Evolutionary conservation across 352 stramenopile genomes (phyloP), one percentile per base, ranked within the genome.

Genomic region (Discostella stelligera): DNA sequence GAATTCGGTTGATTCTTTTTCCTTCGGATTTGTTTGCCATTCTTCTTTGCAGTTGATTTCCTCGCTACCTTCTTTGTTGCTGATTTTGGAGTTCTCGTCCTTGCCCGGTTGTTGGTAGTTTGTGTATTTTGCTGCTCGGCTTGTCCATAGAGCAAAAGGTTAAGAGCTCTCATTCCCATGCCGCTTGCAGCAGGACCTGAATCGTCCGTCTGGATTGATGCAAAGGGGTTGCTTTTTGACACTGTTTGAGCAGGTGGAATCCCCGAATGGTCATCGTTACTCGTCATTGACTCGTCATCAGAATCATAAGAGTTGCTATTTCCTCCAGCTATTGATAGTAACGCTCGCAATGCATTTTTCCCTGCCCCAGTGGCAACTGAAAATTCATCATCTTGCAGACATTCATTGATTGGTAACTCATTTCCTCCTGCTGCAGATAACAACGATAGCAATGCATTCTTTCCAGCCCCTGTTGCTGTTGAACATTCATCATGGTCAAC

Each of bases 391-490:
- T 72, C 65, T 41, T 64, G 30, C 20, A 11, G 9, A 20, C 21
- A 32, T 62, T 37, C 32, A 25, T 53, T 41, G 10, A 16, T 46
- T 41, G 44, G 14, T 48, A 25, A 49, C 18, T 50, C 37, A 27
- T 32, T 27, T 0, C n/a, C 27, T 50, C 25, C 18, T 10, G 37
- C n/a, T 27, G 41, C 18, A n/a, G 58, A 60, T 11, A 79, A 55
- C 32, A 79, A 63, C 11, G 44, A 58, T 16, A 58, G 8, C 7
- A 79, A 44, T 39, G 71, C 54, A 20, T 65, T 68, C 46, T 74
- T 73, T n/a, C 71, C 71, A 30, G 41, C 55, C 13, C 71, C 71
- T 18, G 71, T 74, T 23, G 59, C 58, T 8, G 58, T 32, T 14
- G 68, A 77, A 30, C 59, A 49, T 39, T 65, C 68, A 23, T 77